phyloP scores from a whole-genome alignment of 2,329 filamentous ascomycete genomes.

The Fusarium udum region DNA sequence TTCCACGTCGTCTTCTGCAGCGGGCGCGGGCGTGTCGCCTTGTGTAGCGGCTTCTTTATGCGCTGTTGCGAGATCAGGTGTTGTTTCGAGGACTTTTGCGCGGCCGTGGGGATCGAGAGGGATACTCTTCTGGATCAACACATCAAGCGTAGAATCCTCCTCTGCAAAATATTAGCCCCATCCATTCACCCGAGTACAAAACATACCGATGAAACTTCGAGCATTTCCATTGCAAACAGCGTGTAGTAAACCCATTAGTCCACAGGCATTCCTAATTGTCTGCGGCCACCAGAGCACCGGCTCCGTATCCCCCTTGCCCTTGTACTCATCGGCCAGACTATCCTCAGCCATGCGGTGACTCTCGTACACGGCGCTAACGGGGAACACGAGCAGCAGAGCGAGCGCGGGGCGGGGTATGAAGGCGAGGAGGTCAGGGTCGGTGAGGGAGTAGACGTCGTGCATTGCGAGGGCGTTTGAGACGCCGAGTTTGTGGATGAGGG shows the following conservation, averaged over 20 bases:
- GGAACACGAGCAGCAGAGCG: constrained; percentile 92
- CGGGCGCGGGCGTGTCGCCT: constrained; percentile 82
- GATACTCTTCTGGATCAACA: constrained; percentile 74
- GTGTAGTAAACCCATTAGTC: constrained; percentile 88
- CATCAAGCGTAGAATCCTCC: constrained; percentile 65
- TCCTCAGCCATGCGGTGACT: constrained; percentile 80
- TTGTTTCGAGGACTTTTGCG: constrained; percentile 79
- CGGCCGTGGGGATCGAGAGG: constrained; percentile 73
- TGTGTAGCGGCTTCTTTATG: constrained; percentile 79
- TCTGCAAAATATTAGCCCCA: constrained; percentile 45
- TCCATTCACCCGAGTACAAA: rapidly evolving
- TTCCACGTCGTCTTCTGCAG: constrained; percentile 83
- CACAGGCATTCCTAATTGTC: constrained; percentile 93
- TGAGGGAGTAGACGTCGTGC: constrained; percentile 92
- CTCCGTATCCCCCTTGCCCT: constrained; percentile 72
- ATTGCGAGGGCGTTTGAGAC: constrained; percentile 80
- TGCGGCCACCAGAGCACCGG: constrained; percentile 94
- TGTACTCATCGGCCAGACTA: constrained; percentile 68
- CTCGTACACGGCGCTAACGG: constrained; percentile 83
- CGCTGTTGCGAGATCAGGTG: constrained; percentile 77
- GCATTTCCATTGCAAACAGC: constrained; percentile 81
- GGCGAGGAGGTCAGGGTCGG: constrained; percentile 82
- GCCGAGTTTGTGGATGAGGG: constrained; percentile 83
- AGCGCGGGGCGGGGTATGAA: constrained; percentile 90
- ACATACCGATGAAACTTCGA: constrained; percentile 65